Conservation (phyloP, 2,329 filamentous ascomycete genomes). For the Sordariomycetes sp. region DNA sequence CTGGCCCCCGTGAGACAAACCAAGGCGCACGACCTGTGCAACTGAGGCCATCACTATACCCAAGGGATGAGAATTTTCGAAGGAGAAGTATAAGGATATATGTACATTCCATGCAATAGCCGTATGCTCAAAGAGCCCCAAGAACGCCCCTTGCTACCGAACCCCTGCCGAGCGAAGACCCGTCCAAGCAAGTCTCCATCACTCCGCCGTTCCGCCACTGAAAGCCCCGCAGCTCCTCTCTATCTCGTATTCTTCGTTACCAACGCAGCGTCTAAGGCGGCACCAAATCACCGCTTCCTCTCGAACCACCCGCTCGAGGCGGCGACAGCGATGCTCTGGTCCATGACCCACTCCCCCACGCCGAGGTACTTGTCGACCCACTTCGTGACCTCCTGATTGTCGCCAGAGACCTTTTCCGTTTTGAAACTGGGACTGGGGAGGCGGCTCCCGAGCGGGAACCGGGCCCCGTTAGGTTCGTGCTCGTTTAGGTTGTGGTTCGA, state of each 20-base stretch:
- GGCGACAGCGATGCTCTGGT: slow-evolving; percentile 86
- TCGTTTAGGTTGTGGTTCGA: neutral
- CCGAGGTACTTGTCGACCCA: slow-evolving; percentile 93
- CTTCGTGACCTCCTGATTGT: slow-evolving; percentile 69
- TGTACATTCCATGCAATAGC: neutral
- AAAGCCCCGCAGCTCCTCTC: neutral
- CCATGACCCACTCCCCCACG: slow-evolving; percentile 96
- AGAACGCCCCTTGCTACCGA: neutral
- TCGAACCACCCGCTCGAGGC: slow-evolving; percentile 85
- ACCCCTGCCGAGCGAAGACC: neutral
- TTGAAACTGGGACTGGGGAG: slow-evolving; percentile 62
- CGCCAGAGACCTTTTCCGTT: slow-evolving; percentile 65
- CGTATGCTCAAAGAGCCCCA: neutral
- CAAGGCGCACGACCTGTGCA: neutral
- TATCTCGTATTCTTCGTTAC: neutral
- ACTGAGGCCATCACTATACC: neutral
- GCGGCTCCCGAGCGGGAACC: slow-evolving; percentile 1
- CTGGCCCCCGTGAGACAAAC: neutral
- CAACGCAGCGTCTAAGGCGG: neutral
- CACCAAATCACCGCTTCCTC: slow-evolving; percentile 53
- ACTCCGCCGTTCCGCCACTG: neutral
- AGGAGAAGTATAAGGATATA: neutral
- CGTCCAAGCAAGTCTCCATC: neutral
- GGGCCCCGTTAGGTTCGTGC: neutral
- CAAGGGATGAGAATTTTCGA: neutral